phyloP scores from a whole-genome alignment of 1,284 basidiomycete species.

The Leccinum pachyderme region DNA sequence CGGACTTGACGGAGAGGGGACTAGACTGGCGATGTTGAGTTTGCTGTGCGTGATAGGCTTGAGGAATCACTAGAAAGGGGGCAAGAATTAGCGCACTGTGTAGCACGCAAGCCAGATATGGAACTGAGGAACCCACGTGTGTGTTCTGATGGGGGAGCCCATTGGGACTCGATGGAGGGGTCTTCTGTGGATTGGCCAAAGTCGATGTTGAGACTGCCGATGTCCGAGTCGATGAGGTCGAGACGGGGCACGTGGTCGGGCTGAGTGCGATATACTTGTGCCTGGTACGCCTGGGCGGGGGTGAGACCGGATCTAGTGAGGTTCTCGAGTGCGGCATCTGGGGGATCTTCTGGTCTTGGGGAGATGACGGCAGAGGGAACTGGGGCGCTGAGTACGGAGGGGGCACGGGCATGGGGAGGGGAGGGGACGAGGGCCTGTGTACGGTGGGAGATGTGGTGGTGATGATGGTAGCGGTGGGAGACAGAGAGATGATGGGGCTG shows the following conservation, averaged over 20 bases:
- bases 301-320: conserved; percentile 56
- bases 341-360: conserved; percentile 53
- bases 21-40: conserved; percentile 35
- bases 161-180: conserved; percentile 61
- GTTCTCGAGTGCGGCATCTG: conserved; percentile 48
- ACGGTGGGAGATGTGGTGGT: conserved; percentile 27
- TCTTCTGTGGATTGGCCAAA: conserved; percentile 46
- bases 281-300: conserved; percentile 77
- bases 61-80: conserved; percentile 29
- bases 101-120: conserved; percentile 26
- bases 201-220: conserved; percentile 55
- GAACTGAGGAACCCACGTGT: conserved; percentile 31
- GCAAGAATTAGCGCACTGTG: conserved; percentile 31
- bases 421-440: conserved; percentile 40
- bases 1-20: conserved; percentile 34
- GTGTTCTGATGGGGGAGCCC: conserved; percentile 45
- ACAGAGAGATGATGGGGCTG: conserved; percentile 28
- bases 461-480: conserved; percentile 23
- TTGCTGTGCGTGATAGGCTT: conserved; percentile 22
- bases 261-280: conserved; percentile 59
- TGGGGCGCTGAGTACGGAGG: conserved; percentile 49
- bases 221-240: conserved; percentile 51
- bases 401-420: conserved; percentile 42
- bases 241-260: conserved; percentile 39
- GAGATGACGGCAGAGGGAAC: conserved; percentile 45